These are phyloP conservation scores for Ogataea thermomethanolica DNA, from an alignment of 805 yeast species.

Conservation along the genomic window DNA sequence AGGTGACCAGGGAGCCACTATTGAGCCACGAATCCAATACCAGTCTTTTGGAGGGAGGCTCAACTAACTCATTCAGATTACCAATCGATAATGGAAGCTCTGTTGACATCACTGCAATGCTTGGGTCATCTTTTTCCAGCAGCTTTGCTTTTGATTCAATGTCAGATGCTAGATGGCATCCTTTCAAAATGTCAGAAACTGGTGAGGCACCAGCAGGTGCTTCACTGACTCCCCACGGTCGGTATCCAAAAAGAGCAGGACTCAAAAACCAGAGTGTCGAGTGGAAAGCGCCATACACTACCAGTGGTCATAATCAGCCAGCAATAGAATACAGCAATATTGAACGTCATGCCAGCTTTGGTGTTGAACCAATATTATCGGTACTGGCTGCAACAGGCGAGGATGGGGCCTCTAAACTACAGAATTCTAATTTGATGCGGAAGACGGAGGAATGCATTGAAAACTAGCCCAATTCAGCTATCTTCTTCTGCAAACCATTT, in stretches of 20 bases:
- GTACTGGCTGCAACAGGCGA: constrained; percentile 10
- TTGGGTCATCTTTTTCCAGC: constrained; percentile 17
- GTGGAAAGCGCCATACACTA: constrained; percentile 3
- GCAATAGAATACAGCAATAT: neutral
- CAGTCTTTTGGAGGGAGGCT: constrained; percentile 8
- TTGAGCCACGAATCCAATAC: constrained; percentile 18
- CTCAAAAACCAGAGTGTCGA: constrained; percentile 1
- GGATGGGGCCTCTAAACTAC: constrained; percentile 1
- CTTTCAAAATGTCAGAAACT: constrained; percentile 15
- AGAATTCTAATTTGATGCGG: constrained; percentile 3
- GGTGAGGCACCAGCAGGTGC: neutral
- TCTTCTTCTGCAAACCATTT: constrained; percentile 32
- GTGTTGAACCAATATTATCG: constrained; percentile 27
- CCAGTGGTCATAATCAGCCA: neutral
- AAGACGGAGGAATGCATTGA: constrained; percentile 13
- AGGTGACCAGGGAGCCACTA: constrained; percentile 16
- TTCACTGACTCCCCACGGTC: constrained; percentile 1
- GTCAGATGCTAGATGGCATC: constrained; percentile 25
- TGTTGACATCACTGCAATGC: constrained; percentile 24
- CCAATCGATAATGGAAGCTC: constrained; percentile 26
- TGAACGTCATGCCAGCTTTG: constrained; percentile 24
- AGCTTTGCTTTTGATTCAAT: constrained; percentile 1
- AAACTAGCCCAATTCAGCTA: constrained; percentile 30
- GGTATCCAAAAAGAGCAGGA: constrained; percentile 1
- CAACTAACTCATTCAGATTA: constrained; percentile 3